These are phyloP conservation scores for Naumovozyma dairenensis DNA, from an alignment of 805 yeast genomes.

Conservation along the genomic window DNA sequence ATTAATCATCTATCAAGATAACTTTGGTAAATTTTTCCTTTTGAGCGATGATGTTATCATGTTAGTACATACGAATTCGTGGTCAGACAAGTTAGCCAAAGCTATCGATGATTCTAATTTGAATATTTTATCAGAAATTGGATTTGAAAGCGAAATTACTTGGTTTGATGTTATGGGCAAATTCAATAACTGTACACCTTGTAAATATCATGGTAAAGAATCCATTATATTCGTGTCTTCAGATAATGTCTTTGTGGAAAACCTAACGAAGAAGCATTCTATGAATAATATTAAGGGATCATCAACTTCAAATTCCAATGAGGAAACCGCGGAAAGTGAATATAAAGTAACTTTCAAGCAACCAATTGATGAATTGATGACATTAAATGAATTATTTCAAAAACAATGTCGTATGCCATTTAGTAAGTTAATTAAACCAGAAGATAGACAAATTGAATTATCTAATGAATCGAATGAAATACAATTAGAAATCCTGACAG, in stretches of 20 bases:
- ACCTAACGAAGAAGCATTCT: neutral
- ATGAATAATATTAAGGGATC: too few species aligned
- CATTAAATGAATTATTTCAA: slow-evolving; percentile 11
- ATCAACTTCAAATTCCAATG: neutral
- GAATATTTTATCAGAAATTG: slow-evolving; percentile 6
- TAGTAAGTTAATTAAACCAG: slow-evolving; percentile 12
- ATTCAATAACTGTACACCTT: slow-evolving; percentile 3
- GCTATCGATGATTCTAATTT: slow-evolving; percentile 15
- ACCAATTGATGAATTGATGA: slow-evolving; percentile 18
- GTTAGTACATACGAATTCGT: slow-evolving; percentile 10
- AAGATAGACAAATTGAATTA: slow-evolving; percentile 15
- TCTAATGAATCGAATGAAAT: slow-evolving; percentile 18
- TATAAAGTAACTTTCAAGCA: slow-evolving; percentile 10
- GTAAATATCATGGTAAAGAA: slow-evolving; percentile 6
- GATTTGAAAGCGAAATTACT: slow-evolving; percentile 9
- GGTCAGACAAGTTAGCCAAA: slow-evolving; percentile 14
- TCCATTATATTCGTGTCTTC: slow-evolving; percentile 3
- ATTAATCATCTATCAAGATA: slow-evolving; percentile 1
- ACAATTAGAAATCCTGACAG: slow-evolving; percentile 20
- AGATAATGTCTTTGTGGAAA: neutral
- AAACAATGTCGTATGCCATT: slow-evolving; percentile 10
- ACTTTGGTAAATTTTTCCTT: slow-evolving; percentile 6
- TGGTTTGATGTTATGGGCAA: neutral
- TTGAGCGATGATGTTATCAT: slow-evolving; percentile 1
- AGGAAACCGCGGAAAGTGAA: neutral